Percentiles rank a stretch among this genome's conserved stretches.
phyloP scores from a whole-genome alignment of 441 rosid genomes.

The Caryocar brasiliense region DNA sequence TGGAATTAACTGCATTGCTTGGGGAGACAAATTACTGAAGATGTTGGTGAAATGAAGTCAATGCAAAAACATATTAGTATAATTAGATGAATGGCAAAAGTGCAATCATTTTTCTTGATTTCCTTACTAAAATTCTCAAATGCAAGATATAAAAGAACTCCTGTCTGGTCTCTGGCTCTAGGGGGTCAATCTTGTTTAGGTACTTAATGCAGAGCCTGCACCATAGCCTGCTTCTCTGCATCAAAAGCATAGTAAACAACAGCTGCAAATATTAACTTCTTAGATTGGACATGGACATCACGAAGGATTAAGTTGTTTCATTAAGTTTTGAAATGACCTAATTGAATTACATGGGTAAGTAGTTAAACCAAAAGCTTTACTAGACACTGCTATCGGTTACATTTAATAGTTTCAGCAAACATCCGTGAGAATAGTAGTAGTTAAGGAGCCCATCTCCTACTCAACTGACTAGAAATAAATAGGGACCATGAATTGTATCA shows the following conservation, averaged over 20 bases:
- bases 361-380: conserved; percentile 11
- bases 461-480: neutral
- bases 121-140: conserved; percentile 40
- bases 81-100: conserved; percentile 13
- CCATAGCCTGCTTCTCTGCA: conserved; percentile 55
- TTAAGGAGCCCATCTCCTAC: neutral
- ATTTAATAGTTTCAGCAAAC: neutral
- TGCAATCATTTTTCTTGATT: conserved; percentile 10
- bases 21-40: conserved; percentile 22
- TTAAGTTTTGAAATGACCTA: too few relatives aligned
- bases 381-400: conserved; percentile 8
- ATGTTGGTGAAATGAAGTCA: conserved; percentile 19
- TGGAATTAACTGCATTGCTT: conserved; percentile 33
- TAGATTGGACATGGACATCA: conserved; percentile 10
- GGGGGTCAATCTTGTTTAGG: conserved; percentile 45
- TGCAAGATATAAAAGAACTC: conserved; percentile 42
- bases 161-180: conserved; percentile 36
- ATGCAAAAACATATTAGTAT: conserved; percentile 13
- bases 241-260: conserved; percentile 47
- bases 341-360: conserved; percentile 10
- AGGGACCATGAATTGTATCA: neutral
- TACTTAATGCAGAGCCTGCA: conserved; percentile 53
- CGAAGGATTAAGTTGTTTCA: too few relatives aligned
- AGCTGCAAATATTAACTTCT: conserved; percentile 36
- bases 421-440: neutral